A percentile compares a stretch with the other conserved stretches of the same genome.
These are phyloP conservation scores for Xylariaceae sp. DNA, from an alignment of 2,329 filamentous ascomycete genomes.

Conservation along the genomic window DNA sequence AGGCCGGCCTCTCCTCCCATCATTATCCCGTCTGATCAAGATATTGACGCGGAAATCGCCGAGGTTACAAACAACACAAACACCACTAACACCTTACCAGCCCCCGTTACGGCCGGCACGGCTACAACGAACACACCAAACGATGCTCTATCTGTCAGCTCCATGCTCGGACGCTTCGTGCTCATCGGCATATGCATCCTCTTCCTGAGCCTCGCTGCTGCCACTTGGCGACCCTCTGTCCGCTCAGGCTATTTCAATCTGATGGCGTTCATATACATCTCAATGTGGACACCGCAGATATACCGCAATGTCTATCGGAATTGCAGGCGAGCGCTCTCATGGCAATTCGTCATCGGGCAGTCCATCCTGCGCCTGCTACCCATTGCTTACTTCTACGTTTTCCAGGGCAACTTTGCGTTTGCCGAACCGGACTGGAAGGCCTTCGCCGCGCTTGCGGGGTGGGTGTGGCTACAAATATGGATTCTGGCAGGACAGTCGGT, in stretches of 20 bases:
- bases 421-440: constrained; percentile 61
- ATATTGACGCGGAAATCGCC: constrained; percentile 55
- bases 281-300: constrained; percentile 90
- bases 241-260: constrained; percentile 56
- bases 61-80: constrained; percentile 30
- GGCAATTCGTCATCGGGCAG: constrained; percentile 85
- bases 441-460: constrained; percentile 61
- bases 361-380: constrained; percentile 73
- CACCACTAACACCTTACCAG: constrained; percentile 27
- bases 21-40: constrained; percentile 59
- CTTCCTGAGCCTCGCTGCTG: constrained; percentile 54
- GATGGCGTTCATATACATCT: constrained; percentile 71
- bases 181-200: constrained; percentile 50
- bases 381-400: constrained; percentile 79
- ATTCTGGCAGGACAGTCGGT: constrained; percentile 76
- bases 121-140: constrained; percentile 26
- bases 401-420: constrained; percentile 74
- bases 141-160: constrained; percentile 41
- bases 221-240: constrained; percentile 52
- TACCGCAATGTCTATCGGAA: constrained; percentile 85
- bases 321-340: constrained; percentile 82
- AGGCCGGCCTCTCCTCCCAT: constrained; percentile 39
- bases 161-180: constrained; percentile 52
- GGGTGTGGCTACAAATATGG: constrained; percentile 84
- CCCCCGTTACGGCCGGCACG: constrained; percentile 26